Evolutionary conservation across 768 basidiomycete species (phyloP), one percentile per base, ranked within the genome.

Genomic region (Suillus subluteus): DNA sequence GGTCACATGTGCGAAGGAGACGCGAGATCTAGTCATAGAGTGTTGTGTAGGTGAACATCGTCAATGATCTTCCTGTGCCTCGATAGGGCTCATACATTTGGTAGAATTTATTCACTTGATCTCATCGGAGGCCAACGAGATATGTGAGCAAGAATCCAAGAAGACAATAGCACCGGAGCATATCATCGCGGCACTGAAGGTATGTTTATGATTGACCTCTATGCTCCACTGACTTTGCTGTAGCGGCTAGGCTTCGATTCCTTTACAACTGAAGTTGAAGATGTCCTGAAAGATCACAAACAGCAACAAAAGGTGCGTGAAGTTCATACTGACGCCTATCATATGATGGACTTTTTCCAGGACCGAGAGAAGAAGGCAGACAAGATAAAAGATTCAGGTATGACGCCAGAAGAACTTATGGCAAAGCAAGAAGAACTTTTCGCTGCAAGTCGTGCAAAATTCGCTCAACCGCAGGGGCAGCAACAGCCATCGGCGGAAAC

Each of bases 91-190:
- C 69, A 72, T 37, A 18, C 52, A 58, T 44, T 32, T 66, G 30
- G 23, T 58, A 99, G 98, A 99, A 83, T 99, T 99, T 78, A 96
- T 99, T 68, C 95, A 99, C 76, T 81, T 99, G 78, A 91, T 99
- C 76, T 97, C 98, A 21, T 95, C 96, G 11, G 95, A 98, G 76
- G 95, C 98, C 62, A 99, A 99, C 77, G 95, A 98, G 70, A 94
- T 98, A 68, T 99, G 98, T 74, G 98, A 99, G 75, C 91, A 95
- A 76, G 96, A 97, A 75, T 94, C 95, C 32, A 98, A 98, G 83
- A 99, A 99, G 83, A 99, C 98, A 1, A 99, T 99, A 72, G 92
- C 95, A 6, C 98, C 98, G 1, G 98, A 99, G 72, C 98, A 99
- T 75, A 96, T 99, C 54, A 91, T 98, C 38, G 82, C 86, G 30